These are phyloP conservation scores for Prunus dulcis DNA, from an alignment of 306 rosid species.

Conservation along the genomic window DNA sequence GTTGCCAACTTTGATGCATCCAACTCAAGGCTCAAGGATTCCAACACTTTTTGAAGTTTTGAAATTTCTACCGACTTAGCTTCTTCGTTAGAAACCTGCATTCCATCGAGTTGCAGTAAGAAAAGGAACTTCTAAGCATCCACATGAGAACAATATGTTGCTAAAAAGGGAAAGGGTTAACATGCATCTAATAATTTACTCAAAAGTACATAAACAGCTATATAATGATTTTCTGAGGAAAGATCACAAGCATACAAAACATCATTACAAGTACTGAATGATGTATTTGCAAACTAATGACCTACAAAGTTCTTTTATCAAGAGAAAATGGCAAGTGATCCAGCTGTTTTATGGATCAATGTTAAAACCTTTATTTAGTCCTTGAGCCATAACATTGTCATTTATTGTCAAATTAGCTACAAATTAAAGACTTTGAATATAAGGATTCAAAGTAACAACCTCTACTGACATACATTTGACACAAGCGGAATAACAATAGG, in stretches of 20 bases:
- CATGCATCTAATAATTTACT: background rate
- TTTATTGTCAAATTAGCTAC: background rate
- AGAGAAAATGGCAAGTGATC: background rate
- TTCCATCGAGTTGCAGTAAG: conserved; percentile 21
- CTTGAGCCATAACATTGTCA: conserved; percentile 2
- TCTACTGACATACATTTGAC: background rate
- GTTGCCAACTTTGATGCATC: conserved; percentile 85
- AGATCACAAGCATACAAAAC: background rate
- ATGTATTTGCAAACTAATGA: background rate
- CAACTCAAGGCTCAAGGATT: conserved; percentile 75
- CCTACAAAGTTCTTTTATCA: background rate
- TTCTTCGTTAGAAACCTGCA: conserved; percentile 92
- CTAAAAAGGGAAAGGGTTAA: background rate
- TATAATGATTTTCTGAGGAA: background rate
- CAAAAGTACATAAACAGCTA: background rate
- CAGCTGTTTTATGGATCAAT: background rate
- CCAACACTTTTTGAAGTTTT: conserved; percentile 66
- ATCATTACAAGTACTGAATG: background rate
- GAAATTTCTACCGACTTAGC: conserved; percentile 65
- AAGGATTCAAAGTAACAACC: background rate
- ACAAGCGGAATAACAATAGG: background rate
- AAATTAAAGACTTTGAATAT: background rate
- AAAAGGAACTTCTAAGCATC: conserved; percentile 14
- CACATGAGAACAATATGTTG: background rate
- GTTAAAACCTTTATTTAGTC: background rate